These are phyloP conservation scores for Hypoxylon sp. DNA, from an alignment of 2,329 filamentous ascomycete species.

Conservation along the genomic window DNA sequence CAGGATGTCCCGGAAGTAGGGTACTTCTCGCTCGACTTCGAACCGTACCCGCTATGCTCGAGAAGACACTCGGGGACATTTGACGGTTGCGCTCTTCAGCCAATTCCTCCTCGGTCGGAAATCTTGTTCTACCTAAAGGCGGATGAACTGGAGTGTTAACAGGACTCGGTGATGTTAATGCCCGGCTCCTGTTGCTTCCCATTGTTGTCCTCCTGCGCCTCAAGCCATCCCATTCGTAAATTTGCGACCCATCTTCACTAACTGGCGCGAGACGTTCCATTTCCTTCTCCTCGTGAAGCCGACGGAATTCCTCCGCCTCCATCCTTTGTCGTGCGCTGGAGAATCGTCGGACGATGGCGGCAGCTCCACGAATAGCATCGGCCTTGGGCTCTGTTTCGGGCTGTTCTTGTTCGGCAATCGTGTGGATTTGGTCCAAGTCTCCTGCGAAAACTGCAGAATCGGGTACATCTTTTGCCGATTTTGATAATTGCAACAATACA, in stretches of 20 bases:
- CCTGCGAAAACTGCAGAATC: conserved; percentile 92
- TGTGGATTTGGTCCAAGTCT: conserved; percentile 93
- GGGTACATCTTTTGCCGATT: conserved; percentile 96
- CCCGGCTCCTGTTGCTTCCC: conserved; percentile 51
- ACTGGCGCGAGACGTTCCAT: conserved; percentile 77
- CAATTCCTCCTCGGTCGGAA: conserved; percentile 73
- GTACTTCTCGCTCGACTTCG: conserved; percentile 56
- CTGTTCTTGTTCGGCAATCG: conserved; percentile 93
- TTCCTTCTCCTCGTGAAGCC: conserved; percentile 80
- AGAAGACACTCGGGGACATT: conserved; percentile 58
- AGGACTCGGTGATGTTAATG: conserved; percentile 48
- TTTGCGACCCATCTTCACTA: conserved; percentile 73
- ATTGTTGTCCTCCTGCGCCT: conserved; percentile 72
- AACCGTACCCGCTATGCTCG: conserved; percentile 66
- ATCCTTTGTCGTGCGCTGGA: conserved; percentile 78
- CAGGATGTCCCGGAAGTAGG: conserved; percentile 51
- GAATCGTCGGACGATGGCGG: conserved; percentile 84
- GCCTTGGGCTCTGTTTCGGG: conserved; percentile 97
- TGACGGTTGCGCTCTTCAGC: conserved; percentile 61
- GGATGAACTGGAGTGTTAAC: conserved; percentile 64
- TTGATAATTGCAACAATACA: conserved; percentile 92
- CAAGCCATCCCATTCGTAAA: conserved; percentile 90
- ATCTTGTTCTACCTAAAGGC: conserved; percentile 86
- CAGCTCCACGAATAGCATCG: conserved; percentile 91
- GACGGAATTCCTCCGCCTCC: conserved; percentile 80